Conservation (phyloP, 2,329 filamentous ascomycete species). For the Aspergillus nomiae region DNA sequence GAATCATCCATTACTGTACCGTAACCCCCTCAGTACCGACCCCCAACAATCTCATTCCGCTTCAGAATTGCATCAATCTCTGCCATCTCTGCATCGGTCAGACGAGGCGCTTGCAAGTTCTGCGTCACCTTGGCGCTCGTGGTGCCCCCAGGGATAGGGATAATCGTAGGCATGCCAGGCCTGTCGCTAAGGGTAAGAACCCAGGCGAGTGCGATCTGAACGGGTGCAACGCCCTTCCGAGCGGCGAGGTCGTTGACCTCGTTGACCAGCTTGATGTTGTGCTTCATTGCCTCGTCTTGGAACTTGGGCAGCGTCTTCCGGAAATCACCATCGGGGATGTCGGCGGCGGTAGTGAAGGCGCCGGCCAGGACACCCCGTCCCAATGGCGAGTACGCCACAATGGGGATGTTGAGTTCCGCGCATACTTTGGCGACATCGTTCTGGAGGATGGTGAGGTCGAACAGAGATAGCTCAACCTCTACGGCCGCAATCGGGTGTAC, state of each 20-base stretch:
- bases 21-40: conserved; percentile 24
- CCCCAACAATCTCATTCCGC: conserved; percentile 42
- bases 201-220: conserved; percentile 55
- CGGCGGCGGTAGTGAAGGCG: conserved; percentile 47
- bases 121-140: conserved; percentile 39
- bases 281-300: conserved; percentile 52
- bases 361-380: conserved; percentile 59
- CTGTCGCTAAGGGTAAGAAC: conserved; percentile 45
- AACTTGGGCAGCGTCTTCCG: conserved; percentile 51
- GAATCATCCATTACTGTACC: not conserved
- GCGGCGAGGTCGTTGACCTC: conserved; percentile 48
- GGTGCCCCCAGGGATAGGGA: conserved; percentile 41
- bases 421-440: conserved; percentile 61
- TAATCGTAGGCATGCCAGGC: conserved; percentile 47
- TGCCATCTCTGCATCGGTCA: conserved; percentile 45
- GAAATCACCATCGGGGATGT: conserved; percentile 52
- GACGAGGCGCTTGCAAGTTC: conserved; percentile 32
- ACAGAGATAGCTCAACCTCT: conserved; percentile 63
- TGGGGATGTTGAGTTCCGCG: conserved; percentile 58
- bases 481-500: conserved; percentile 60
- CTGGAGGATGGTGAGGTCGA: conserved; percentile 57
- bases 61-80: conserved; percentile 56
- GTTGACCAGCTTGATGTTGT: conserved; percentile 53
- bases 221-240: conserved; percentile 46
- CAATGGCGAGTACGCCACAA: conserved; percentile 63